These are phyloP conservation scores for Epicoccum nigrum DNA, from an alignment of 2,329 filamentous ascomycete species.

Conservation along the genomic window DNA sequence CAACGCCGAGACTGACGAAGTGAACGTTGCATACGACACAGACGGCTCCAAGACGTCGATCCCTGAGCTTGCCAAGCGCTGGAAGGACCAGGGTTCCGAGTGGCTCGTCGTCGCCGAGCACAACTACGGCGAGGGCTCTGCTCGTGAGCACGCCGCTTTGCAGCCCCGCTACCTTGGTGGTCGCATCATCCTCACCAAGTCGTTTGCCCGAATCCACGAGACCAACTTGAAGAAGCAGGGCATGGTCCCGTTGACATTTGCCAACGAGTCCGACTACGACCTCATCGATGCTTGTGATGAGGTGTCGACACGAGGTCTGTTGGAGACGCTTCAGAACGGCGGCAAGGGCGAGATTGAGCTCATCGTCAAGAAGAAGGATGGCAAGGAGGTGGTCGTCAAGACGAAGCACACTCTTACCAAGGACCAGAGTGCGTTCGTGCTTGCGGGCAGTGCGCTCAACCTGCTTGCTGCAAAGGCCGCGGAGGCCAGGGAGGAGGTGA, in stretches of 20 bases:
- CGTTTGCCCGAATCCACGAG: conserved; percentile 91
- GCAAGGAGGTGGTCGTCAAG: conserved; percentile 70
- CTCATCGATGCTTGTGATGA: conserved; percentile 80
- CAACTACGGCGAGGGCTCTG: conserved; percentile 82
- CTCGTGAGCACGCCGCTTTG: conserved; percentile 86
- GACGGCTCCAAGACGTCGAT: conserved; percentile 78
- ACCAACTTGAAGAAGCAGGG: conserved; percentile 98
- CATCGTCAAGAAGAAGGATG: conserved; percentile 56
- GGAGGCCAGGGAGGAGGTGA: conserved; percentile 45
- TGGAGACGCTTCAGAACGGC: conserved; percentile 77
- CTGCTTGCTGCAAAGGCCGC: conserved; percentile 71
- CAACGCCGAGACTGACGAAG: conserved; percentile 11
- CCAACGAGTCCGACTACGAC: conserved; percentile 86
- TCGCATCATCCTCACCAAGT: conserved; percentile 82
- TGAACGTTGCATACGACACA: conserved; percentile 76
- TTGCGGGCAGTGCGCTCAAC: conserved; percentile 94
- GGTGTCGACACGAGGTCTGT: conserved; percentile 80
- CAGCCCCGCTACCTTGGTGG: conserved; percentile 91
- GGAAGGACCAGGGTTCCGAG: conserved; percentile 60
- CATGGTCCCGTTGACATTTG: conserved; percentile 91
- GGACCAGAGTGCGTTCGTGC: conserved; percentile 90
- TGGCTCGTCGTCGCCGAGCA: conserved; percentile 13
- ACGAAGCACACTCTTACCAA: conserved; percentile 88
- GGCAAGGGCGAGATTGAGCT: conserved; percentile 80
- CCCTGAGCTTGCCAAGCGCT: conserved; percentile 82